Evolutionary conservation across 192 early-diverging fungal genomes (phyloP).

Genomic region (Gaertneriomyces sp.): DNA sequence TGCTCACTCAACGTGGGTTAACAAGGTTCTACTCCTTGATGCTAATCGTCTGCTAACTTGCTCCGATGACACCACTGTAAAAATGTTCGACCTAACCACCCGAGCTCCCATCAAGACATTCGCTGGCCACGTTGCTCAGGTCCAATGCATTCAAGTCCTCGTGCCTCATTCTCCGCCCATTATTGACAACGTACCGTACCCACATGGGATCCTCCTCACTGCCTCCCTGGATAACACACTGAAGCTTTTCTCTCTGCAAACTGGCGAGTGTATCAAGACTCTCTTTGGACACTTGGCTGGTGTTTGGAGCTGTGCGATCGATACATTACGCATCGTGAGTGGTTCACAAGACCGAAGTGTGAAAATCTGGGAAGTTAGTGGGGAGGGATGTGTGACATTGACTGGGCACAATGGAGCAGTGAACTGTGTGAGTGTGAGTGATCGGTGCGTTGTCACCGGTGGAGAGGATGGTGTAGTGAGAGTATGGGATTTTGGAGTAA

Average conservation of each 20-base stretch:
- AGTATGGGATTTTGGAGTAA: constrained; percentile 70
- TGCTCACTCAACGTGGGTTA: constrained; percentile 91
- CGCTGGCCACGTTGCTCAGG: constrained; percentile 44
- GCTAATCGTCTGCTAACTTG: constrained; percentile 66
- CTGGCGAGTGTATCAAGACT: constrained; percentile 69
- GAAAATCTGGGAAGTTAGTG: constrained; percentile 87
- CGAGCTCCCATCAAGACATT: constrained; percentile 62
- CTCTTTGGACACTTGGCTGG: constrained; percentile 83
- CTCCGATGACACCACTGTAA: constrained; percentile 82
- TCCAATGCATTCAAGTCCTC: constrained; percentile 37
- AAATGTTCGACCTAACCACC: constrained; percentile 64
- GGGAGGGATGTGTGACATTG: constrained; percentile 45
- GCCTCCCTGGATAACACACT: constrained; percentile 88
- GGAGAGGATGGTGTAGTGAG: constrained; percentile 78
- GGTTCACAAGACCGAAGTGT: constrained; percentile 82
- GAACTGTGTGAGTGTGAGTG: constrained; percentile 76
- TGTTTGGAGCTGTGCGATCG: constrained; percentile 76
- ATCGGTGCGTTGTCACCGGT: constrained; percentile 82
- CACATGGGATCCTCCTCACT: constrained; percentile 66
- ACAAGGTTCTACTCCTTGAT: constrained; percentile 74
- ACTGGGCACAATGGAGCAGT: constrained; percentile 73
- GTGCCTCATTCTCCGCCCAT: constrained; percentile 26
- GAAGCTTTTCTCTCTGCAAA: constrained; percentile 88
- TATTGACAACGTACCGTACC: constrained; percentile 18
- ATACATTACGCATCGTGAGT: constrained; percentile 73